Evolutionary conservation across 805 yeast species (phyloP).

Genomic region (Saturnispora sanitii): DNA sequence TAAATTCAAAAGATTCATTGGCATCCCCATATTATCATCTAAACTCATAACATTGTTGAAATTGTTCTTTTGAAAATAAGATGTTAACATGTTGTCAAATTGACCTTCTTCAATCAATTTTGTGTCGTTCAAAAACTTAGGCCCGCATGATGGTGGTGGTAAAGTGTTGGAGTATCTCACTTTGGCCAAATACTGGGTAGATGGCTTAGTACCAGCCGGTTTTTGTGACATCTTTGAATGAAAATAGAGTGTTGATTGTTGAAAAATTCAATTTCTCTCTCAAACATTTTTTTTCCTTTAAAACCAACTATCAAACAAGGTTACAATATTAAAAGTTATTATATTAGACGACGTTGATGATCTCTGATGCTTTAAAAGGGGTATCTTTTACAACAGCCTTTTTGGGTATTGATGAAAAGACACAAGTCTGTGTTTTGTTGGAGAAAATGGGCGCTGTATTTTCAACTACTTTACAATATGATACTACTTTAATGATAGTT

Average conservation of each 20-base stretch:
- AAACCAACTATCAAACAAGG: too few relatives aligned
- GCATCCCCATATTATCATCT: conserved; percentile 62
- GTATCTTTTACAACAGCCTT: not conserved
- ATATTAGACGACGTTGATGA: too few relatives aligned
- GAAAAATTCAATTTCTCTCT: not conserved
- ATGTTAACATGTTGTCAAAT: conserved; percentile 50
- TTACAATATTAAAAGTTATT: too few relatives aligned
- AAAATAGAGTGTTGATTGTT: not conserved
- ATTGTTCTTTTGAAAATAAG: conserved; percentile 66
- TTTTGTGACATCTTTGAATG: not conserved
- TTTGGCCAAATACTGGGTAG: conserved; percentile 51
- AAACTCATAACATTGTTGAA: conserved; percentile 51
- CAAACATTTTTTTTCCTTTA: not conserved
- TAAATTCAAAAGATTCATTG: conserved; percentile 56
- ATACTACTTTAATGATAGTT: conserved; percentile 48
- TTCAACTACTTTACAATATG: conserved; percentile 49
- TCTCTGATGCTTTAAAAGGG: not conserved
- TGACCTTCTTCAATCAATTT: conserved; percentile 29
- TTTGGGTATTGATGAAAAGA: conserved; percentile 21
- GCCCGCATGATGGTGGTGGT: conserved; percentile 91
- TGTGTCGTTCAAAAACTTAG: conserved; percentile 53
- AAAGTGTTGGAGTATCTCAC: conserved; percentile 75
- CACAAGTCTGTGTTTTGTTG: conserved; percentile 36
- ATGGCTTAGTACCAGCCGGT: conserved; percentile 4
- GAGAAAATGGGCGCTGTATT: conserved; percentile 50